phyloP scores from a whole-genome alignment of 140 eudicot genomes.

The Ambrosia hybrid region DNA sequence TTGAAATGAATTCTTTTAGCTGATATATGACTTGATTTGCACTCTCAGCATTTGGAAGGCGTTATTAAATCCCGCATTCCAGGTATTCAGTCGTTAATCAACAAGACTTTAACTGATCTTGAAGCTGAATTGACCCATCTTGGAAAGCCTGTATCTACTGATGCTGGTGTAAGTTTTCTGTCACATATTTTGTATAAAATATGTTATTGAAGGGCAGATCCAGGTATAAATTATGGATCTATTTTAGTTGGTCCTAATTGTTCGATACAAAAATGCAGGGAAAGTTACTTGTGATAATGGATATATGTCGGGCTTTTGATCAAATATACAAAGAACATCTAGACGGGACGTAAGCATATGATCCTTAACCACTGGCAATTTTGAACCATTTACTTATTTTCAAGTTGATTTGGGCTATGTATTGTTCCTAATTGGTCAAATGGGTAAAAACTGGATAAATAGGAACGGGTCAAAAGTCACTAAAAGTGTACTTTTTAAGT shows the following conservation, averaged over 20 bases:
- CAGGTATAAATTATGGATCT: not conserved
- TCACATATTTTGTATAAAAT: not conserved
- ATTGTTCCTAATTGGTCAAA: not conserved
- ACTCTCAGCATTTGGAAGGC: conserved; percentile 43
- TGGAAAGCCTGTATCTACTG: conserved; percentile 57
- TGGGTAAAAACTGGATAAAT: not conserved
- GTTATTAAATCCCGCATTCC: conserved; percentile 46
- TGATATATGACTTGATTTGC: conserved; percentile 9
- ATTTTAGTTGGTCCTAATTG: not conserved
- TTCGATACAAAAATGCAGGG: conserved; percentile 29
- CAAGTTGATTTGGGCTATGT: not conserved
- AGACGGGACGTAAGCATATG: conserved; percentile 38
- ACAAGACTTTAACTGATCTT: conserved; percentile 46
- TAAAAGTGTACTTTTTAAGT: not conserved
- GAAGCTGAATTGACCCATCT: conserved; percentile 53
- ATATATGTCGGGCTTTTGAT: conserved; percentile 45
- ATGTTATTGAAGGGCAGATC: not conserved
- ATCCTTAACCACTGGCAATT: not conserved
- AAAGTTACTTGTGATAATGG: conserved; percentile 45
- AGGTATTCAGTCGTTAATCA: conserved; percentile 38
- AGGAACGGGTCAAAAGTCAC: not conserved
- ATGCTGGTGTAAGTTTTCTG: conserved; percentile 52
- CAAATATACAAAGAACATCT: conserved; percentile 47
- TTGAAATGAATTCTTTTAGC: conserved; percentile 3
- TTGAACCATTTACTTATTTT: not conserved